phyloP scores from a whole-genome alignment of 2,329 filamentous ascomycete species.

The Diaporthe destruens region DNA sequence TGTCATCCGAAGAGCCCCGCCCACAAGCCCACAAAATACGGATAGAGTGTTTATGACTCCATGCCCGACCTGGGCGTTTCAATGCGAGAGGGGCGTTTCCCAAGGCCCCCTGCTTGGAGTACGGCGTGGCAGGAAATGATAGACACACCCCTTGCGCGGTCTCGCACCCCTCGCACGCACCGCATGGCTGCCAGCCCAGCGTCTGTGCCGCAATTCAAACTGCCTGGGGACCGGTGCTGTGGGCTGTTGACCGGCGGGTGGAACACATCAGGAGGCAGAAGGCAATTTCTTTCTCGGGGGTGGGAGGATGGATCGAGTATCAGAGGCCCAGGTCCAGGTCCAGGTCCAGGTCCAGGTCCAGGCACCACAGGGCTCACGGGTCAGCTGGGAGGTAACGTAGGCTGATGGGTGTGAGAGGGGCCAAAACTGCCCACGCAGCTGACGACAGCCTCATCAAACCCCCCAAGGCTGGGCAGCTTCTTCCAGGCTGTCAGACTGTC shows the following conservation, averaged over 20 bases:
- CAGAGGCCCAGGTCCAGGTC: not conserved
- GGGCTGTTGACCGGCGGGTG: constrained; percentile 8
- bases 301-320: not conserved
- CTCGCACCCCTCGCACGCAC: not conserved
- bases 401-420: not conserved
- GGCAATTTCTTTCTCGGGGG: not conserved
- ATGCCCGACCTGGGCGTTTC: constrained; percentile 13
- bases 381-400: too few species aligned
- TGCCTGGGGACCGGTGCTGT: constrained; percentile 22
- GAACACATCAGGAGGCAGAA: constrained; percentile 11
- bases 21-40: not conserved
- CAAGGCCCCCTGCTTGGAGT: constrained; percentile 8
- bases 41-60: constrained; percentile 1
- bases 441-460: constrained; percentile 31
- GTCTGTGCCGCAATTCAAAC: constrained; percentile 12
- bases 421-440: constrained; percentile 11
- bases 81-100: constrained; percentile 18
- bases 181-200: not conserved
- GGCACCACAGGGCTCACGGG: too few species aligned
- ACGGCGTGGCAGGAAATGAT: not conserved
- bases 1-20: not conserved
- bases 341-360: too few species aligned
- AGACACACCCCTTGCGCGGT: not conserved
- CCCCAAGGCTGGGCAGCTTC: not conserved
- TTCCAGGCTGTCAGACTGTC: not conserved